Percentiles rank a stretch among this genome's conserved stretches.
Evolutionary conservation across 768 basidiomycete species (phyloP).

Genomic region (Leucosporidium creatinivorum): DNA sequence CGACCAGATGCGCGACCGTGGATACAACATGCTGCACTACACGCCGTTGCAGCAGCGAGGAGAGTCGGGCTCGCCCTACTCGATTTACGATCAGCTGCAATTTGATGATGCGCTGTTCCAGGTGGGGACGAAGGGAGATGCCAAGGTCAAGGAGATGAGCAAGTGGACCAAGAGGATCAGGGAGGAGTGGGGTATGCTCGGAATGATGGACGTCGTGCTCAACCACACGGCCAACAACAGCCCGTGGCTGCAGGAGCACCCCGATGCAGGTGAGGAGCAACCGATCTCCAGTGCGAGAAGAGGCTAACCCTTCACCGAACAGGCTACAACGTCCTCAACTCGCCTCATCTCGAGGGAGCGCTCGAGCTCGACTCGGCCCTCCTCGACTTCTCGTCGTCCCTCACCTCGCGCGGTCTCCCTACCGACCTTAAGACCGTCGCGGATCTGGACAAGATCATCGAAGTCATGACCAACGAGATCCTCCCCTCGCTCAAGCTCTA

Average conservation of each 20-base stretch:
- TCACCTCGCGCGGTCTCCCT: slow-evolving; percentile 63
- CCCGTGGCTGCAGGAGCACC: slow-evolving; percentile 83
- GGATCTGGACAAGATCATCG: slow-evolving; percentile 63
- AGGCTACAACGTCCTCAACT: slow-evolving; percentile 86
- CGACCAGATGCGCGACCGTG: slow-evolving; percentile 72
- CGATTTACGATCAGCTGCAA: slow-evolving; percentile 74
- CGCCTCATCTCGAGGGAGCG: slow-evolving; percentile 86
- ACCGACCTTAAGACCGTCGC: slow-evolving; percentile 55
- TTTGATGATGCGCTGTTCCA: slow-evolving; percentile 72
- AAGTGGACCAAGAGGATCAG: not conserved
- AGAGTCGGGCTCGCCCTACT: slow-evolving; percentile 83
- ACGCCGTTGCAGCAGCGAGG: slow-evolving; percentile 90
- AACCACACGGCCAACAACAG: slow-evolving; percentile 97
- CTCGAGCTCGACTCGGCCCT: slow-evolving; percentile 84
- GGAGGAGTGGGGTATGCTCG: slow-evolving; percentile 63
- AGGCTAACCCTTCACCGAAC: not conserved
- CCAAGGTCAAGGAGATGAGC: not conserved
- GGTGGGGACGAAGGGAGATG: not conserved
- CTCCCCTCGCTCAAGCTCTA: slow-evolving; percentile 63
- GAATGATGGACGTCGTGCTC: slow-evolving; percentile 88
- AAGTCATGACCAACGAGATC: slow-evolving; percentile 56
- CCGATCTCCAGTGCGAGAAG: not conserved
- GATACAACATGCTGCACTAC: slow-evolving; percentile 98
- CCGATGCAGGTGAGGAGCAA: slow-evolving; percentile 70
- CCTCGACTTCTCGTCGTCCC: slow-evolving; percentile 64